These are phyloP conservation scores for Epichloe gansuensis DNA, from an alignment of 2,329 filamentous ascomycete genomes.

Conservation along the genomic window DNA sequence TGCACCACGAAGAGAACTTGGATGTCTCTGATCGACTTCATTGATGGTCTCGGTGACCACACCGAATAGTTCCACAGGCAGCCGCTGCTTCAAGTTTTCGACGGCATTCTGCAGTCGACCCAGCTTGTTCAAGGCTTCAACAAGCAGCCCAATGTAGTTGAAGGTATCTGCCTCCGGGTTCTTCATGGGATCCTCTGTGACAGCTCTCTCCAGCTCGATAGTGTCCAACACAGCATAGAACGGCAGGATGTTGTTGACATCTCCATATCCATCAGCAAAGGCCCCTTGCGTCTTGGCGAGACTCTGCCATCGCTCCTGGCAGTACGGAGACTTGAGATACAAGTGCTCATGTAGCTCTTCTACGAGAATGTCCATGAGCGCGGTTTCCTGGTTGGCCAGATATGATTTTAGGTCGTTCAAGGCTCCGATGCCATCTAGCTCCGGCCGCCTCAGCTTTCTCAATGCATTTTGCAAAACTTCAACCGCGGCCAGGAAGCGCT, in stretches of 20 bases:
- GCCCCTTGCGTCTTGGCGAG: slow-evolving; percentile 56
- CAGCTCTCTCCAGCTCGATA: slow-evolving; percentile 45
- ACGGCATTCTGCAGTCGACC: slow-evolving; percentile 76
- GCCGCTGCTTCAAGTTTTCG: slow-evolving; percentile 79
- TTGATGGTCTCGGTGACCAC: slow-evolving; percentile 92
- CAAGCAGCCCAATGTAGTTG: slow-evolving; percentile 75
- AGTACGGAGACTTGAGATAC: slow-evolving; percentile 96
- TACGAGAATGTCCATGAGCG: slow-evolving; percentile 87
- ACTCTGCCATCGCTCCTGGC: slow-evolving; percentile 87
- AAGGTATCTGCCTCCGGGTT: slow-evolving; percentile 96
- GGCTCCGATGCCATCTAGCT: slow-evolving; percentile 84
- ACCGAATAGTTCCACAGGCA: slow-evolving; percentile 86
- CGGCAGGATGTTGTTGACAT: slow-evolving; percentile 33
- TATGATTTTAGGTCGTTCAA: slow-evolving; percentile 78
- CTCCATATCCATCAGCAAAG: slow-evolving; percentile 35
- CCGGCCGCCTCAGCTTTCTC: slow-evolving; percentile 70
- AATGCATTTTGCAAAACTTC: slow-evolving; percentile 83
- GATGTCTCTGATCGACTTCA: slow-evolving; percentile 86
- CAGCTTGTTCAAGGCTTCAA: slow-evolving; percentile 84
- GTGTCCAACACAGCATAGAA: slow-evolving; percentile 49
- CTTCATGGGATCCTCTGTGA: slow-evolving; percentile 78
- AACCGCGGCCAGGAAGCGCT: slow-evolving; percentile 84
- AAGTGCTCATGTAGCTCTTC: slow-evolving; percentile 95
- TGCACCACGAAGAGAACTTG: slow-evolving; percentile 58
- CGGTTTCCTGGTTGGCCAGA: slow-evolving; percentile 82